Evolutionary conservation across 2,329 filamentous ascomycete species (phyloP).

Genomic region (Pseudonectria buxi): DNA sequence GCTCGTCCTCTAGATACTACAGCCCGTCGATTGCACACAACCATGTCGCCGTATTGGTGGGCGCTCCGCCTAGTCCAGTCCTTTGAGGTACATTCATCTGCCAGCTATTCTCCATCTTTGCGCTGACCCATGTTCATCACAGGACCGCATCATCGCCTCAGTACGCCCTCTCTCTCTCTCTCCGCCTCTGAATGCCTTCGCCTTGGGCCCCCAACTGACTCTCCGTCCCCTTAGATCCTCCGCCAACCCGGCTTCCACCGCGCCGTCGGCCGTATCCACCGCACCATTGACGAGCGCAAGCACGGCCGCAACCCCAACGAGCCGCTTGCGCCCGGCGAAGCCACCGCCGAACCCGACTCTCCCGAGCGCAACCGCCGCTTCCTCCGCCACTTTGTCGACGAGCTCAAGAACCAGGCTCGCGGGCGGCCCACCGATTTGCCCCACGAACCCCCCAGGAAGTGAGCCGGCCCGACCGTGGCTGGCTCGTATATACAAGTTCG

Average conservation of each 20-base stretch:
- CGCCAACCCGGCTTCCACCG: slow-evolving; percentile 45
- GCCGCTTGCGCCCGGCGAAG: slow-evolving; percentile 45
- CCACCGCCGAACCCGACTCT: slow-evolving; percentile 31
- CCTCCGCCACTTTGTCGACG: slow-evolving; percentile 41
- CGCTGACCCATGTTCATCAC: neutral
- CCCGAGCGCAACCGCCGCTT: slow-evolving; percentile 27
- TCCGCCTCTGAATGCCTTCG: neutral
- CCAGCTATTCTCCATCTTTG: rapidly evolving
- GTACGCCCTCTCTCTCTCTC: slow-evolving; percentile 15
- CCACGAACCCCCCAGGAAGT: slow-evolving; percentile 21
- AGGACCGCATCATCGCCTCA: slow-evolving; percentile 29
- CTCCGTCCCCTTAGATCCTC: slow-evolving; percentile 34
- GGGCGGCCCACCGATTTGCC: slow-evolving; percentile 37
- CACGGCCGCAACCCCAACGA: slow-evolving; percentile 45
- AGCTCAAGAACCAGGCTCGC: slow-evolving; percentile 43
- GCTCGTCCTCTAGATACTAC: neutral
- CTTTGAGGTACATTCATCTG: slow-evolving; percentile 22
- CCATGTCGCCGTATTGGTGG: slow-evolving; percentile 29
- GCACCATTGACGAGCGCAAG: slow-evolving; percentile 40
- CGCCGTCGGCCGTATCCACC: slow-evolving; percentile 46
- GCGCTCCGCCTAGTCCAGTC: slow-evolving; percentile 28
- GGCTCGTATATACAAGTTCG: too few relatives aligned
- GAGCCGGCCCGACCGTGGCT: slow-evolving; percentile 4
- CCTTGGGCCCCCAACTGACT: neutral
- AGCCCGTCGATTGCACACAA: slow-evolving; percentile 1